Base-by-base conservation (phyloP, 768 basidiomycete species). In the Lentinus brumalis region DNA sequence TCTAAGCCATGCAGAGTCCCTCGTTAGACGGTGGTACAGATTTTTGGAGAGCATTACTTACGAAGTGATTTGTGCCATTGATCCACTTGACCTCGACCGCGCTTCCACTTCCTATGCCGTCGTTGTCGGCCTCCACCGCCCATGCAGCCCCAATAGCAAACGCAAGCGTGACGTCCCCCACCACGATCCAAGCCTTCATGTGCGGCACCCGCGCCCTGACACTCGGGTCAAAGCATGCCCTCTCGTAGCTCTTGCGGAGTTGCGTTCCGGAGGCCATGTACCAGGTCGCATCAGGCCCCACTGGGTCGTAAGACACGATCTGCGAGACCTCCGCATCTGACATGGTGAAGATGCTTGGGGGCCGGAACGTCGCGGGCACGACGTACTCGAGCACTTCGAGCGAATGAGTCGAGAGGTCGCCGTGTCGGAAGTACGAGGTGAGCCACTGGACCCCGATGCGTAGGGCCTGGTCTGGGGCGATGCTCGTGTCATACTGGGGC, bases 31-130 rank as follows among this genome's bases (percentile, higher is more conserved):
- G 32, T 2, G 21, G 1, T 26, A 9, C 21, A 29, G 15, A 39
- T 12, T 26, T 29, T 1, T 42, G 44, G 10, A 21, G 16, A 6
- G 38, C 11, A 32, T n/a, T n/a, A 67, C 71, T 40, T 49, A 71
- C 72, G 39, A 70, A 73, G 56, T 71, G 72, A 53, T 70, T 71
- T 9, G 53, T 38, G 4, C 66, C 67, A 1, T 59, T 26, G 3
- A 68, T 45, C 11, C 62, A 16, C 50, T 62, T 60, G 42, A 61
- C 61, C n/a, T 56, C 32, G 38, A 73, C 62, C 11, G 41, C 50
- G 4, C 66, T 52, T 16, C 62, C 61, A 0, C 66, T 57, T 41
- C 41, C 11, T 3, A 50, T 58, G 29, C 56, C 51, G 32, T 57
- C 53, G 21, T 68, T 56, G 26, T 67, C 65, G 7, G 35, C 35